A percentile compares a stretch with the other conserved stretches of the same genome.
phyloP scores from a whole-genome alignment of 1,139 yeast species.

The Yamadazyma taylorii region DNA sequence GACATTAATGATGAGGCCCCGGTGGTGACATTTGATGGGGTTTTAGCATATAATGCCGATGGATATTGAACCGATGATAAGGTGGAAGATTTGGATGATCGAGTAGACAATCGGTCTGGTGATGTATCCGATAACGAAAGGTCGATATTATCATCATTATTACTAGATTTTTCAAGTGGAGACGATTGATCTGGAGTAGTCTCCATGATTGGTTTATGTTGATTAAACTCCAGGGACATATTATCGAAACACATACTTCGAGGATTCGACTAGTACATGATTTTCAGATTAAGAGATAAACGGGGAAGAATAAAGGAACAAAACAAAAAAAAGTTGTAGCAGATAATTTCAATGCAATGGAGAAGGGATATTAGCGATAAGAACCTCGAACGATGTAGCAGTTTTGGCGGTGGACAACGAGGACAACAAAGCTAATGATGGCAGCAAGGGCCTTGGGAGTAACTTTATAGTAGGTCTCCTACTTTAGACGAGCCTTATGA shows the following conservation, averaged over 20 bases:
- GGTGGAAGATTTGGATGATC: constrained; percentile 5
- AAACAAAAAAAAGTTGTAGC: too few relatives aligned
- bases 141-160: not conserved
- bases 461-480: too few relatives aligned
- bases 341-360: too few relatives aligned
- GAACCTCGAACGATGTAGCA: too few relatives aligned
- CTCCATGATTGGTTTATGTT: too few relatives aligned
- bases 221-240: not conserved
- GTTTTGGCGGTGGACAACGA: too few relatives aligned
- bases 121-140: constrained; percentile 4
- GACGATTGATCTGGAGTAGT: not conserved
- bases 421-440: too few relatives aligned
- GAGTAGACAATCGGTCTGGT: constrained; percentile 7
- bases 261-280: not conserved
- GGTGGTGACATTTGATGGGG: not conserved
- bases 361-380: too few relatives aligned
- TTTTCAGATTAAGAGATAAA: too few relatives aligned
- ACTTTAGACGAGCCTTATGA: too few relatives aligned
- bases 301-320: too few relatives aligned
- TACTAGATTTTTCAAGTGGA: not conserved
- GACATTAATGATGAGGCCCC: not conserved
- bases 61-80: constrained; percentile 1
- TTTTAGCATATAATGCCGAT: not conserved
- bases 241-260: not conserved
- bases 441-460: too few relatives aligned